phyloP scores from a whole-genome alignment of 495 filamentous ascomycete species.

The Elaphomyces granulatus region DNA sequence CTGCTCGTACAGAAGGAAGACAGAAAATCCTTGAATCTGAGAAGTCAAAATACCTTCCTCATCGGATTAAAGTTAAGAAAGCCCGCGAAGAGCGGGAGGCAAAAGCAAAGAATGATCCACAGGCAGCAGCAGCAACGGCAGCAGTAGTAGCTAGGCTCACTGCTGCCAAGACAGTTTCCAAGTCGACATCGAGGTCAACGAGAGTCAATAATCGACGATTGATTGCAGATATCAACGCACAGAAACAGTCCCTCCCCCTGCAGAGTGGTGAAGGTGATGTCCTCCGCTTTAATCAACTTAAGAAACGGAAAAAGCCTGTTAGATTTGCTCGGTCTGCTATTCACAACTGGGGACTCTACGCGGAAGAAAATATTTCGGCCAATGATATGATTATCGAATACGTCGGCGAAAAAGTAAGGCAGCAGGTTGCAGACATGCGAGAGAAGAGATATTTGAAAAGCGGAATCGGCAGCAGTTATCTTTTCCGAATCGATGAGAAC shows the following conservation, averaged over 20 bases:
- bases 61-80: slow-evolving; percentile 88
- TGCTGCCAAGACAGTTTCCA: slow-evolving; percentile 62
- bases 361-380: slow-evolving; percentile 89
- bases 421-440: slow-evolving; percentile 89
- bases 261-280: slow-evolving; percentile 64
- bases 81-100: slow-evolving; percentile 79
- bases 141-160: slow-evolving; percentile 54
- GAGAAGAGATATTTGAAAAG: slow-evolving; percentile 87
- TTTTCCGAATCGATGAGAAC: slow-evolving; percentile 96
- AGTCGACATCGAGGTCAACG: slow-evolving; percentile 68
- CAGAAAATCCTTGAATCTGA: slow-evolving; percentile 92
- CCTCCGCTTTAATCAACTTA: slow-evolving; percentile 95
- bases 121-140: slow-evolving; percentile 47
- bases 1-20: slow-evolving; percentile 79
- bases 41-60: slow-evolving; percentile 95
- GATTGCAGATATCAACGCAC: slow-evolving; percentile 86
- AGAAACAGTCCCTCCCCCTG: slow-evolving; percentile 67
- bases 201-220: slow-evolving; percentile 90
- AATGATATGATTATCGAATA: slow-evolving; percentile 99
- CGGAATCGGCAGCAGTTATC: slow-evolving; percentile 91
- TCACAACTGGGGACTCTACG: slow-evolving; percentile 97
- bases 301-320: slow-evolving; percentile 98
- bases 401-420: slow-evolving; percentile 91
- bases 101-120: slow-evolving; percentile 54
- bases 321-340: slow-evolving; percentile 96